phyloP scores from a whole-genome alignment of 2,329 filamentous ascomycete genomes.

The Phaeosphaeriaceae sp. region DNA sequence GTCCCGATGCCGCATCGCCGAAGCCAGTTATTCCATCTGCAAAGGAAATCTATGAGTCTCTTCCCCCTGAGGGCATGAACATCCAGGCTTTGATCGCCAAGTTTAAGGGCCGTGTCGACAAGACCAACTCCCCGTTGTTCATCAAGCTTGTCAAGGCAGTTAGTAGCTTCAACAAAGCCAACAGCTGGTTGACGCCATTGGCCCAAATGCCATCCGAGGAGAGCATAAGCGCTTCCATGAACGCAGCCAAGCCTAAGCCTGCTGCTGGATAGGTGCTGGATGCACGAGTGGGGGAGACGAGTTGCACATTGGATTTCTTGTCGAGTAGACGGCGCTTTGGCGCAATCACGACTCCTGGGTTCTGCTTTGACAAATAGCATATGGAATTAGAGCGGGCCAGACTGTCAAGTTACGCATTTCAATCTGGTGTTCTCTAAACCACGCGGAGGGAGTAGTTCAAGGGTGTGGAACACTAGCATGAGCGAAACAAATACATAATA shows the following conservation, averaged over 20 bases:
- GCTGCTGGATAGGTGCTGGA: slow-evolving; percentile 2
- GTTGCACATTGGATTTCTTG: not conserved
- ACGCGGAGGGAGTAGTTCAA: too few relatives aligned
- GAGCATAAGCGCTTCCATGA: slow-evolving; percentile 31
- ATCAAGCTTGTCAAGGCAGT: slow-evolving; percentile 54
- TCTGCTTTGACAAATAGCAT: not conserved
- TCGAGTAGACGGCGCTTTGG: not conserved
- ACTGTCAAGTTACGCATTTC: not conserved
- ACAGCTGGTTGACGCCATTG: slow-evolving; percentile 39
- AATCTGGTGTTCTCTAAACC: not conserved
- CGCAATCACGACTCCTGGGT: not conserved
- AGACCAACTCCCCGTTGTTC: slow-evolving; percentile 47
- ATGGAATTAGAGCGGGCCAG: not conserved
- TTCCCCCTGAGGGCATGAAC: slow-evolving; percentile 54
- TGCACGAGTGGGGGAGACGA: not conserved
- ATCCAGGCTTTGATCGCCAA: slow-evolving; percentile 49
- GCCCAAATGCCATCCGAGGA: slow-evolving; percentile 40
- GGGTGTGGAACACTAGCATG: not conserved
- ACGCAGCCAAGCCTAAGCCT: slow-evolving; percentile 15
- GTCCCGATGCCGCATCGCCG: slow-evolving; percentile 28
- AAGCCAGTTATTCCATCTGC: slow-evolving; percentile 49
- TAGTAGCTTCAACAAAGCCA: slow-evolving; percentile 38
- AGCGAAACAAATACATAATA: not conserved
- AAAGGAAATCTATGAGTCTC: slow-evolving; percentile 53
- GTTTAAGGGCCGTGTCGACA: slow-evolving; percentile 52